These are phyloP conservation scores for Dorcoceras hygrometricum DNA, from an alignment of 257 asterid species.

Conservation along the genomic window DNA sequence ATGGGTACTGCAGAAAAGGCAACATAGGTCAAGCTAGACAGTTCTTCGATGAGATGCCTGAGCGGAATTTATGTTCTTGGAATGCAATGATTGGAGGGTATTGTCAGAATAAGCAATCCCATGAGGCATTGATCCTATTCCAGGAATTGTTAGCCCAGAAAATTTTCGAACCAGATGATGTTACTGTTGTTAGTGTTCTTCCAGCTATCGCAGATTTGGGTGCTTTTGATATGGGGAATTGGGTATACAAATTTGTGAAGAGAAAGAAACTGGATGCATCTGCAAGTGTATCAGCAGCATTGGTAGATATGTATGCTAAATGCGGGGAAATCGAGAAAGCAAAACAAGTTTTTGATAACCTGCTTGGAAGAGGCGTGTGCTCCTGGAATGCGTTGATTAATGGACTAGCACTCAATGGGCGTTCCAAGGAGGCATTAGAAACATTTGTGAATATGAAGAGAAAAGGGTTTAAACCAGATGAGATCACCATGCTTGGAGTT, in stretches of 20 bases:
- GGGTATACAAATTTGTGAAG: constrained; percentile 60
- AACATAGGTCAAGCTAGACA: constrained; percentile 52
- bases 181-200: constrained; percentile 70
- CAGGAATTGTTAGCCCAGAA: constrained; percentile 46
- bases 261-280: constrained; percentile 58
- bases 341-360: constrained; percentile 48
- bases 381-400: constrained; percentile 92
- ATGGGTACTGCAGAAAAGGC: constrained; percentile 68
- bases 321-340: constrained; percentile 77
- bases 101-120: constrained; percentile 62
- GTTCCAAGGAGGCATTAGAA: constrained; percentile 69
- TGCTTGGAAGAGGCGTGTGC: constrained; percentile 46
- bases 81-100: constrained; percentile 90
- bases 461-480: constrained; percentile 52
- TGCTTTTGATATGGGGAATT: constrained; percentile 75
- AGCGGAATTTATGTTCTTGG: constrained; percentile 79
- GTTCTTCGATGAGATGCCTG: constrained; percentile 69
- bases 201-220: constrained; percentile 93
- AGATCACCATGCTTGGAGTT: constrained; percentile 78
- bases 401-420: constrained; percentile 83
- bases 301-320: constrained; percentile 87
- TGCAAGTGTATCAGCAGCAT: constrained; percentile 73
- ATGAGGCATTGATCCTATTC: constrained; percentile 63
- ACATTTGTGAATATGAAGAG: constrained; percentile 56
- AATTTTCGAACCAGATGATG: constrained; percentile 59